A percentile compares a stretch with the other conserved stretches of the same genome.
Evolutionary conservation across 2,329 filamentous ascomycete species (phyloP).

Genomic region (Diaporthe batatas): DNA sequence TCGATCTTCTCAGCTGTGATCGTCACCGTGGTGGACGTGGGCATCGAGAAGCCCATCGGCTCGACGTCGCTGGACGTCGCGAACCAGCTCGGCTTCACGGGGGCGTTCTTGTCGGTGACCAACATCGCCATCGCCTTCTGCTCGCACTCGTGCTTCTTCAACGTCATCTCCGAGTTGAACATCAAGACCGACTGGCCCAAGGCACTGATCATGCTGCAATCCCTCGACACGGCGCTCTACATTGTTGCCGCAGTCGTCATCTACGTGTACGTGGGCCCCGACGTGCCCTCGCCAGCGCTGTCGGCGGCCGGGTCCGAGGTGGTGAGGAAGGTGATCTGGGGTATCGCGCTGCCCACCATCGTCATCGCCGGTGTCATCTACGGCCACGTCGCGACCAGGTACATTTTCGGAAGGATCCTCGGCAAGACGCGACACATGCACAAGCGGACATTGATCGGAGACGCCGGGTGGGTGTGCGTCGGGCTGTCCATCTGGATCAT

Average conservation of each 20-base stretch:
- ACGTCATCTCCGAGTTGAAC: conserved; percentile 74
- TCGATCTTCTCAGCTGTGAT: conserved; percentile 74
- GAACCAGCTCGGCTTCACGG: conserved; percentile 59
- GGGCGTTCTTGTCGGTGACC: conserved; percentile 69
- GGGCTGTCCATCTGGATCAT: conserved; percentile 68
- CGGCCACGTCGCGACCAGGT: conserved; percentile 75
- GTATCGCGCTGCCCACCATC: conserved; percentile 77
- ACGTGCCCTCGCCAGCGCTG: conserved; percentile 75
- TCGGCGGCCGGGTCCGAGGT: conserved; percentile 66
- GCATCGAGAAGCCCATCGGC: conserved; percentile 58
- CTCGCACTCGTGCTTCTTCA: conserved; percentile 78
- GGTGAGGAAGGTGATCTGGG: conserved; percentile 75
- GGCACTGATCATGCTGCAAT: conserved; percentile 64
- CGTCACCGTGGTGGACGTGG: conserved; percentile 74
- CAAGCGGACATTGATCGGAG: conserved; percentile 63
- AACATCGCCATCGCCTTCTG: conserved; percentile 78
- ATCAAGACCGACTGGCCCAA: conserved; percentile 61
- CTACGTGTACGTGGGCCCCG: conserved; percentile 74
- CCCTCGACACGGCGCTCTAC: conserved; percentile 72
- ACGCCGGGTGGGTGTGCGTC: conserved; percentile 70
- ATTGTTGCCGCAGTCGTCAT: conserved; percentile 74
- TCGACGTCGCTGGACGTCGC: conserved; percentile 51
- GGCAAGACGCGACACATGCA: conserved; percentile 68
- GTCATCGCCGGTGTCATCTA: conserved; percentile 80
- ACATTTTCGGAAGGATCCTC: conserved; percentile 75